Evolutionary conservation across 805 yeast genomes (phyloP).

Genomic region (Lachancea waltii): DNA sequence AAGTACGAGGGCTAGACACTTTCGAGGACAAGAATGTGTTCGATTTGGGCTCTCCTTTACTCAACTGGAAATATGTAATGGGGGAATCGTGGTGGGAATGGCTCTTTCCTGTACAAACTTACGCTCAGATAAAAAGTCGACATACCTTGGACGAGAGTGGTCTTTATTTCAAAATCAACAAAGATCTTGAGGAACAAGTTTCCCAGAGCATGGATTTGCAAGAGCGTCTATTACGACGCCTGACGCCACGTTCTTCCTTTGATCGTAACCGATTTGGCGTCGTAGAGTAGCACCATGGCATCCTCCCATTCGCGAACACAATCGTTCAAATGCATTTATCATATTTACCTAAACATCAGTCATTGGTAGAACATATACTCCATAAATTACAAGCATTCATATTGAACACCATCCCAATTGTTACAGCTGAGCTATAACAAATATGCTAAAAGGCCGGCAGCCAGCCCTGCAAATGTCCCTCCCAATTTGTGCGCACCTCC

Average conservation of each 20-base stretch:
- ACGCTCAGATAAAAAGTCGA: slow-evolving; percentile 22
- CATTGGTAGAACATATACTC: too few relatives aligned
- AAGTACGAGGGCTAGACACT: slow-evolving; percentile 38
- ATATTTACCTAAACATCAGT: too few relatives aligned
- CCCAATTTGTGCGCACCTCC: slow-evolving; percentile 2
- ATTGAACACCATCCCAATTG: neutral
- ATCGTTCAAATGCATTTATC: too few relatives aligned
- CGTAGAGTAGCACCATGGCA: neutral
- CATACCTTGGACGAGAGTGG: slow-evolving; percentile 39
- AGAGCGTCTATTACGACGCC: slow-evolving; percentile 26
- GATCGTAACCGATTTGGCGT: slow-evolving; percentile 1
- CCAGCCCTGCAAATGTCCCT: slow-evolving; percentile 1
- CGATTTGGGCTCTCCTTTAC: slow-evolving; percentile 53
- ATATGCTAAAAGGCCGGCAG: neutral
- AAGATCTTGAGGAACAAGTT: slow-evolving; percentile 37
- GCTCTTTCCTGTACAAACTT: slow-evolving; percentile 53
- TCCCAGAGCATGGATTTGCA: slow-evolving; percentile 32
- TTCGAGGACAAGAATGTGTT: slow-evolving; percentile 66
- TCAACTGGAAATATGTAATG: slow-evolving; percentile 69
- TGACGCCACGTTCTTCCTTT: slow-evolving; percentile 27
- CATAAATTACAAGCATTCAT: neutral
- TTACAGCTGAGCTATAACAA: neutral
- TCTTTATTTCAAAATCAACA: slow-evolving; percentile 37
- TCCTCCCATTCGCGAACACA: too few relatives aligned
- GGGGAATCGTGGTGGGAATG: slow-evolving; percentile 62